phyloP scores from a whole-genome alignment of 495 filamentous ascomycete genomes.

The Aspergillus coremiiformis region DNA sequence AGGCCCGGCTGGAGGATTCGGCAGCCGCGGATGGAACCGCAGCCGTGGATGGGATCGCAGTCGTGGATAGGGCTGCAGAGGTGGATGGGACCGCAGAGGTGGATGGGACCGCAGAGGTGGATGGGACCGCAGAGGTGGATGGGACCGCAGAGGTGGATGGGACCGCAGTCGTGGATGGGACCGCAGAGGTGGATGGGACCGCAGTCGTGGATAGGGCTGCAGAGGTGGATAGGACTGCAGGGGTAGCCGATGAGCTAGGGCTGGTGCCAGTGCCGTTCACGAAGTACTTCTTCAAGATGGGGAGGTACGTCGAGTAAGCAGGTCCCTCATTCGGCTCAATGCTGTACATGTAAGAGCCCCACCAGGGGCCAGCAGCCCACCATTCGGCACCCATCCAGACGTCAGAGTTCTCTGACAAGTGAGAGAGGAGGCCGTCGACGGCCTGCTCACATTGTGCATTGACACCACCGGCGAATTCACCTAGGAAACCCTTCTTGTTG shows the following conservation, averaged over 20 bases:
- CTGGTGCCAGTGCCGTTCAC: slow-evolving; percentile 12
- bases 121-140: too few species aligned
- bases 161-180: too few species aligned
- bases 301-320: slow-evolving; percentile 40
- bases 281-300: slow-evolving; percentile 31
- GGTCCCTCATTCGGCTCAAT: slow-evolving; percentile 51
- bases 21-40: too few species aligned
- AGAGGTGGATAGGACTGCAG: neutral
- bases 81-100: neutral
- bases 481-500: slow-evolving; percentile 58
- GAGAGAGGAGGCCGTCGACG: slow-evolving; percentile 54
- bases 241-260: neutral
- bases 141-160: neutral
- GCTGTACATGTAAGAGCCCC: slow-evolving; percentile 52
- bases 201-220: neutral
- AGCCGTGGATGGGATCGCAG: too few species aligned
- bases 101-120: too few species aligned
- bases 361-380: slow-evolving; percentile 62
- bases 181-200: too few species aligned
- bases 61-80: too few species aligned
- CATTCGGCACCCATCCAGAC: slow-evolving; percentile 65
- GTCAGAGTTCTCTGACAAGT: slow-evolving; percentile 53
- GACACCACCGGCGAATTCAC: slow-evolving; percentile 64
- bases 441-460: slow-evolving; percentile 59
- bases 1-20: too few species aligned